These are phyloP conservation scores for Violaceomyces palustris DNA, from an alignment of 1,284 basidiomycete species.

Conservation along the genomic window DNA sequence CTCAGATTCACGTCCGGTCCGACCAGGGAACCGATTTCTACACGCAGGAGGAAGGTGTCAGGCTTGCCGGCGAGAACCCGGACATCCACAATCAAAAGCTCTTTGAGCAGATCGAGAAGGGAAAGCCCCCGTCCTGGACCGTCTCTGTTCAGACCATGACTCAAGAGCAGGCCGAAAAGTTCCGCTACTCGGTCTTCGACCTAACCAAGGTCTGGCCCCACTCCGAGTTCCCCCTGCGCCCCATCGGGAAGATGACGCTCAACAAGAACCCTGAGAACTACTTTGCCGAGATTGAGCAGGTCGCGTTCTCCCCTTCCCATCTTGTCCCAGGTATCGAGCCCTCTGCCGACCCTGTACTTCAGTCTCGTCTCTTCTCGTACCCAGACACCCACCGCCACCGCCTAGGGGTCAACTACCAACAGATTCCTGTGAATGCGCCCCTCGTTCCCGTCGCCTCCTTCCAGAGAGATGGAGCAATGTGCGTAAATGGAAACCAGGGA, in stretches of 20 bases:
- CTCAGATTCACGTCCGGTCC: conserved; percentile 35
- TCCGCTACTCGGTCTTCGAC: conserved; percentile 82
- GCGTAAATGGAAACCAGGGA: conserved; percentile 65
- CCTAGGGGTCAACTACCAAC: conserved; percentile 78
- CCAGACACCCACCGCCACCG: conserved; percentile 54
- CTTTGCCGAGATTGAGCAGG: conserved; percentile 56
- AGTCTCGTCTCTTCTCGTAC: conserved; percentile 89
- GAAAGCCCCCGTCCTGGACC: conserved; percentile 73
- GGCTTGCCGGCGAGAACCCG: conserved; percentile 68
- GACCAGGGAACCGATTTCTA: conserved; percentile 47
- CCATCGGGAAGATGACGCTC: conserved; percentile 76
- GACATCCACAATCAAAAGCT: conserved; percentile 65
- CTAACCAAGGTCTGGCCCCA: conserved; percentile 62
- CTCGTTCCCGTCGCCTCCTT: conserved; percentile 70
- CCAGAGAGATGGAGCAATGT: conserved; percentile 59
- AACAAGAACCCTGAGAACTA: conserved; percentile 75
- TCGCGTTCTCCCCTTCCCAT: conserved; percentile 80
- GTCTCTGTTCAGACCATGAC: conserved; percentile 82
- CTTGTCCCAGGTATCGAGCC: conserved; percentile 80
- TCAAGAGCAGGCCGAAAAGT: conserved; percentile 77
- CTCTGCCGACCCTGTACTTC: conserved; percentile 81
- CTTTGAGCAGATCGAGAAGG: conserved; percentile 68
- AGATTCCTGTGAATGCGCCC: conserved; percentile 83
- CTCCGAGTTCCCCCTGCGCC: conserved; percentile 71
- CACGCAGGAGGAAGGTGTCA: conserved; percentile 54